Evolutionary conservation across 768 basidiomycete species (phyloP), one percentile per base, ranked within the genome.

Genomic region (Leccinum rimulosum): DNA sequence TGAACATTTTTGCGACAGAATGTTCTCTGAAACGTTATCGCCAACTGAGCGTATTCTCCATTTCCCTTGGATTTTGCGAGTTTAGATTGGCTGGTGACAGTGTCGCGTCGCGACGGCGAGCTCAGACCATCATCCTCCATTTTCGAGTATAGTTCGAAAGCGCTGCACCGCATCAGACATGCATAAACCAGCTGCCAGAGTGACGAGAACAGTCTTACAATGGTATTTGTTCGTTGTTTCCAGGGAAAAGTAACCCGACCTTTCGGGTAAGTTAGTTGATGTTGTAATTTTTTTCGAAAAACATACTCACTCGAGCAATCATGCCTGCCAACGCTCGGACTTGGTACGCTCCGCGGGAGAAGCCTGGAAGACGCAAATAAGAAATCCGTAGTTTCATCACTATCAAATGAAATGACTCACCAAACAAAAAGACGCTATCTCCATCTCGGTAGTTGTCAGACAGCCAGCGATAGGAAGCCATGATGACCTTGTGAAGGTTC

Each of bases 341-440:
- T 64, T 80, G 79, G 59, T 79, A 81, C 15, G 78, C 80, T 6
- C 79, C 79, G n/a, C 80, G 77, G 2, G 80, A 80, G 61, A 77
- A 80, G 4, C 79, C 79, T 80, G 38, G 7, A 35, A 19, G 17
- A 30, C 8, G 17, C 4, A 51, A 10, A 30, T 69, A 22, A 64
- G 63, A 36, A 9, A 28, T 7, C 22, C 2, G 9, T 30, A 17
- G 50, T 1, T 1, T 27, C 47, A 38, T 10, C 9, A 50, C 19
- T 48, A 36, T 8, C 14, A 6, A 27, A n/a, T 22, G 30, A 35
- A 31, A 27, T 6, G n/a, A 27, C 67, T 31, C 49, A 75, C 78
- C 79, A 49, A 81, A 79, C 6, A 80, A 54, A 62, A 69, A 80
- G 22, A 81, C 74, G 27, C 57, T 65, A 55, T 80, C 79, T 2